Evolutionary conservation across 2,329 filamentous ascomycete species (phyloP), one percentile per base, ranked within the genome.

Genomic region (Dryadomyces sulphureus): DNA sequence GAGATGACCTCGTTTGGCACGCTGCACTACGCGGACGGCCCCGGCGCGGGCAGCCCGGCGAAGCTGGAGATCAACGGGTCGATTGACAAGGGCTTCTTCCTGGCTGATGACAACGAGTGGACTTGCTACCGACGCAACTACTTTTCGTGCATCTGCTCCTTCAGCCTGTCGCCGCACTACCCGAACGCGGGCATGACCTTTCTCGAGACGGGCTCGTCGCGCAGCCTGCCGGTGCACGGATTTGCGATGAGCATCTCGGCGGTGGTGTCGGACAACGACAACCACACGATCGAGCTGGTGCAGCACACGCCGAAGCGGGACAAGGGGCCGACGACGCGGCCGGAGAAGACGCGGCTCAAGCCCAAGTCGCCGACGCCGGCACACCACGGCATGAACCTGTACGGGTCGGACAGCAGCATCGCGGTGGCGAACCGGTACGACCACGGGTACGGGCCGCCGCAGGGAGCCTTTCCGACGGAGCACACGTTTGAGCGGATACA

Each of bases 81-180:
- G 55, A 87, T 94, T 49, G 85, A 93, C 60, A 93, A 94, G 56
- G 88, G 88, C 0, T 93, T 94, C 64, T 94, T 94, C 59, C 67
- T 79, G 32, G 74, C 73, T 4, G 88, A 32, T 12, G 27, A 93
- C 46, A 72, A 75, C 17, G 85, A 89, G 55, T 94, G 87, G 87
- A 94, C 88, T 0, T 94, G 88, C 64, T 94, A 94, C 59, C 74
- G 88, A 30, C 75, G 89, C 38, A 94, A 94, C 60, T 94, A 94
- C 63, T 92, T 94, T 59, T 81, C 84, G 0, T 87, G 92, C 45
- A 77, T 81, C 44, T 90, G 85, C 60, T 85, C 82, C 3, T 94
- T 81, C 62, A 73, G 73, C 12, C 65, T 94, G 21, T 69, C 70
- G 36, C 84, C 83, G 2, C 64, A 68, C 48, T 66, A 64, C 45